Base-by-base conservation (phyloP, 73 alveolate genomes). In the Paramecium bursaria region DNA sequence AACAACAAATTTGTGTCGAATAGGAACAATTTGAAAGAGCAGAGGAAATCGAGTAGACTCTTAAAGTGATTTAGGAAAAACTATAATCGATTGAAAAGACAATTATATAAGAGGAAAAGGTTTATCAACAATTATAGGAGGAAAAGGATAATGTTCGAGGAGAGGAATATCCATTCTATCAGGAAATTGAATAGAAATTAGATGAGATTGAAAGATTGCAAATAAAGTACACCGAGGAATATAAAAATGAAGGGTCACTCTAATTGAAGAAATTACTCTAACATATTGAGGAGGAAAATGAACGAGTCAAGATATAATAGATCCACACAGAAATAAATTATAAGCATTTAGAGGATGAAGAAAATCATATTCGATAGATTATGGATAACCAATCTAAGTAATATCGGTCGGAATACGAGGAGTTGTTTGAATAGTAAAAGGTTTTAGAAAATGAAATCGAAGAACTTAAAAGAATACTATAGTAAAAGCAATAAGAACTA, bases 261-360 rank as follows among this genome's bases (percentile, higher is more conserved):
- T 19, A 14, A 19, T 39, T 67, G 15, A 67, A 67, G 55, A 67
- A 42, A 67, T 42, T 67, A 10, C 23, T 39, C 33, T 67, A 67
- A 67, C 39, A 67, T 10, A 67, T 67, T 0, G 82, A 67, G 15
- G 82, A 67, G 27, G 82, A 67, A 22, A 67, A 67, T 67, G 82
- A 67, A 21, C 33, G 82, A 39, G 82, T 67, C 2, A 67, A 67
- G 21, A 67, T 67, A 0, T 42, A 67, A 39, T 67, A 67, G 44
- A 67, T 67, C 6, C 82, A 67, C 22, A 67, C 82, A 25, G 82
- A 67, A 44, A 67, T 67, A 30, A 57, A 67, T 67, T 39, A 57
- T 67, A 67, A 67, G 21, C 82, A 67, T 67, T 67, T 67, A n/a
- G 82, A 67, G 33, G 82, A 67, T 39, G 82, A 67, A 13, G 82